Evolutionary conservation across 257 asterid genomes (phyloP).

Genomic region (Forsythia suspensa): DNA sequence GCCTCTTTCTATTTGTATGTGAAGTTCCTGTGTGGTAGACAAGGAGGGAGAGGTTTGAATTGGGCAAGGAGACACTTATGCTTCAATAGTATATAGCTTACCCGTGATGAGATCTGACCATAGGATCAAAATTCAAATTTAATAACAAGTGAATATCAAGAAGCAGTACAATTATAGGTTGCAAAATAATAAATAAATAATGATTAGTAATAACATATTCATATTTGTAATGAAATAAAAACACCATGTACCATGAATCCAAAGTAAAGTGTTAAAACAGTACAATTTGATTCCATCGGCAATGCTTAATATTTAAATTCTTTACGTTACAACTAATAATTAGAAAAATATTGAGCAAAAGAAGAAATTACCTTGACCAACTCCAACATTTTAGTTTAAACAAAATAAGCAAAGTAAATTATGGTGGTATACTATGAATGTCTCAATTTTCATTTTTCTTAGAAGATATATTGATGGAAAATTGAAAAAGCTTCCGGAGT

Average conservation of each 20-base stretch:
- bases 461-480: neutral
- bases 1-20: neutral
- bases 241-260: too few species aligned
- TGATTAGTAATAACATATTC: too few species aligned
- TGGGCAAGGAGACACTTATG: neutral
- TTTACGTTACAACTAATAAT: neutral
- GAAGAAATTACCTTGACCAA: constrained; percentile 1
- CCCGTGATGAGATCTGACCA: too few species aligned
- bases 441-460: neutral
- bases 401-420: neutral
- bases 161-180: too few species aligned
- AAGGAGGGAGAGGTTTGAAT: neutral
- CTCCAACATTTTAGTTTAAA: neutral
- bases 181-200: too few species aligned
- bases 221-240: too few species aligned
- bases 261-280: too few species aligned
- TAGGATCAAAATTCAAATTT: too few species aligned
- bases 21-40: neutral
- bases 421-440: neutral
- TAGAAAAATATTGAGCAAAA: neutral
- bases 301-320: too few species aligned
- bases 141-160: too few species aligned
- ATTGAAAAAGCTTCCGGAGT: neutral
- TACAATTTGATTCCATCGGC: too few species aligned
- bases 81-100: neutral